Conservation (phyloP, 2,329 filamentous ascomycete species). For the Fusarium stilboides region DNA sequence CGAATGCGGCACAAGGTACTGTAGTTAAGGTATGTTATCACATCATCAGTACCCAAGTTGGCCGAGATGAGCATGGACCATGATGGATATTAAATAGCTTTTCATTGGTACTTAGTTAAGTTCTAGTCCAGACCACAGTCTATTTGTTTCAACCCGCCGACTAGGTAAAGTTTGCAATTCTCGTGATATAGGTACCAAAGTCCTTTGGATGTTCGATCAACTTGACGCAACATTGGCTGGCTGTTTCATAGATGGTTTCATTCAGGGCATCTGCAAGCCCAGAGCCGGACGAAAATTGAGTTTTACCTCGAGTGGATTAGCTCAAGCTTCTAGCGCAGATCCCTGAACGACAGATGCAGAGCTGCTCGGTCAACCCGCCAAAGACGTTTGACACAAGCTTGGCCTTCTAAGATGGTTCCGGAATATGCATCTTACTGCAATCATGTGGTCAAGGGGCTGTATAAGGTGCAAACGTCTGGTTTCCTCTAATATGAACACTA, state of each 20-base stretch:
- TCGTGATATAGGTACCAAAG: constrained; percentile 13
- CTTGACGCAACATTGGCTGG: constrained; percentile 9
- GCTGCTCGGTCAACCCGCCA: constrained; percentile 16
- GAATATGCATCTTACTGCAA: constrained; percentile 10
- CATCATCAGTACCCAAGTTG: constrained; percentile 28
- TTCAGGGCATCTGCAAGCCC: constrained; percentile 13
- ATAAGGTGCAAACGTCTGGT: not conserved
- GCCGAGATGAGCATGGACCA: constrained; percentile 7
- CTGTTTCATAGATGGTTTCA: constrained; percentile 33
- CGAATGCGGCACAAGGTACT: constrained; percentile 22
- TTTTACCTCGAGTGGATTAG: constrained; percentile 39
- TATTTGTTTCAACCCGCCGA: not conserved
- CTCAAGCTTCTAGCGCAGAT: constrained; percentile 30
- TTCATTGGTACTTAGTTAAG: not conserved
- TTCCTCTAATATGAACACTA: not conserved
- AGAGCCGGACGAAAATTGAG: constrained; percentile 11
- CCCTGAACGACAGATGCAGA: constrained; percentile 28
- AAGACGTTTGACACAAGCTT: not conserved
- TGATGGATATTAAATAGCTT: constrained; percentile 9
- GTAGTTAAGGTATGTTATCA: constrained; percentile 13
- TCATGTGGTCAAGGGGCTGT: constrained; percentile 17
- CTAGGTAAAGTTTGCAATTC: constrained; percentile 20
- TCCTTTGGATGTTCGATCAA: constrained; percentile 5
- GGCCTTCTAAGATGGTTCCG: constrained; percentile 20
- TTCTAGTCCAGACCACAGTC: not conserved